Percentiles rank a stretch among this genome's conserved stretches.
Evolutionary conservation across 805 yeast genomes (phyloP).

Genomic region (Spathaspora hagerdaliae): DNA sequence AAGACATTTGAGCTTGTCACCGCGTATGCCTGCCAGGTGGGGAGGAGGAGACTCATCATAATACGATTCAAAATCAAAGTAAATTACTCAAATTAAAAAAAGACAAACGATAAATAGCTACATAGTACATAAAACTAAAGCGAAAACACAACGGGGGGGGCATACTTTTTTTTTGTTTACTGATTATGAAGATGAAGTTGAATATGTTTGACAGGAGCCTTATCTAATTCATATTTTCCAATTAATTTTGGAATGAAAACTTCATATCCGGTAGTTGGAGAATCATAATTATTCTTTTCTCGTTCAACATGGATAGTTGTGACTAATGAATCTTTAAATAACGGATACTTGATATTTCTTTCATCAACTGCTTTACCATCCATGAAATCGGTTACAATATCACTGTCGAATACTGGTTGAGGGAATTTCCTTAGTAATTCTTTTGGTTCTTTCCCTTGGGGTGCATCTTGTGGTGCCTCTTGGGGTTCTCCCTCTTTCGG

Average conservation of each 20-base stretch:
- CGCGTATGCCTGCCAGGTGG: too few species aligned
- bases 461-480: too few species aligned
- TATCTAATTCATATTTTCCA: constrained; percentile 28
- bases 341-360: constrained; percentile 47
- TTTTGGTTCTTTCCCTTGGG: too few species aligned
- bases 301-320: constrained; percentile 73
- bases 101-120: too few species aligned
- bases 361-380: constrained; percentile 18
- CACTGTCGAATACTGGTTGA: constrained; percentile 29
- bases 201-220: constrained; percentile 29
- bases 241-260: constrained; percentile 62
- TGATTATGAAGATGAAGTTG: neutral
- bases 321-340: constrained; percentile 53
- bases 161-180: neutral
- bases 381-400: neutral
- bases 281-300: constrained; percentile 43
- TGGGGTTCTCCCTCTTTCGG: too few species aligned
- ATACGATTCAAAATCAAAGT: too few species aligned
- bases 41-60: too few species aligned
- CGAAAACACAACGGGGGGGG: neutral
- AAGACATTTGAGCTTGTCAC: too few species aligned
- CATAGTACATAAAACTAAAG: neutral
- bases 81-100: too few species aligned
- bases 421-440: constrained; percentile 30
- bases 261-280: constrained; percentile 63